Evolutionary conservation across 768 basidiomycete genomes (phyloP).

Genomic region (Daedaleopsis sinensis): DNA sequence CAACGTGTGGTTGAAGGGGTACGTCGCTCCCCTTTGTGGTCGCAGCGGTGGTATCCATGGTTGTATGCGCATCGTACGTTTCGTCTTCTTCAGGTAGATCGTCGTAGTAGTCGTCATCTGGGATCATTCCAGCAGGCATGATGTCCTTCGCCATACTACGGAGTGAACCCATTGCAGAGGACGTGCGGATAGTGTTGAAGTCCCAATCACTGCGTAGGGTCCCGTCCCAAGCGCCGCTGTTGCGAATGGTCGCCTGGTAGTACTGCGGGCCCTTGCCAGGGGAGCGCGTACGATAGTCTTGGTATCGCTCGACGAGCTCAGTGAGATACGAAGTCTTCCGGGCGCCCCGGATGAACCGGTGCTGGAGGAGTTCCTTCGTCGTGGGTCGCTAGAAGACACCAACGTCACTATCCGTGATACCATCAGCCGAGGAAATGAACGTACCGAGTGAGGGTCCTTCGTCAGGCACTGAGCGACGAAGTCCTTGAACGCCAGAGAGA

Average conservation of each 20-base stretch:
- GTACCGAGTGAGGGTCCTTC: slow-evolving; percentile 83
- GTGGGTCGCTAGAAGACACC: slow-evolving; percentile 70
- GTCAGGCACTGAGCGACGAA: slow-evolving; percentile 90
- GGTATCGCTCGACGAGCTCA: slow-evolving; percentile 87
- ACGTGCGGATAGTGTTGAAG: slow-evolving; percentile 83
- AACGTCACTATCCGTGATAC: background rate
- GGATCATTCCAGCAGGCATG: slow-evolving; percentile 55
- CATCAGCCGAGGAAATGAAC: slow-evolving; percentile 24
- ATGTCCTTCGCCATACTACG: slow-evolving; percentile 73
- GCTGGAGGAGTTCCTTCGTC: slow-evolving; percentile 90
- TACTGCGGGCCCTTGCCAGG: slow-evolving; percentile 52
- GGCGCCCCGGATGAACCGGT: slow-evolving; percentile 88
- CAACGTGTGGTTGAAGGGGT: slow-evolving; percentile 24
- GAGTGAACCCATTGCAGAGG: slow-evolving; percentile 77
- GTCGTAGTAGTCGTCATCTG: slow-evolving; percentile 49
- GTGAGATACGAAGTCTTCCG: slow-evolving; percentile 81
- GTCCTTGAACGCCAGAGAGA: slow-evolving; percentile 87
- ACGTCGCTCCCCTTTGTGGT: slow-evolving; percentile 62
- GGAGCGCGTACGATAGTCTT: slow-evolving; percentile 70
- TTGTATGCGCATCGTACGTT: slow-evolving; percentile 38
- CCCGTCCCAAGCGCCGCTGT: slow-evolving; percentile 69
- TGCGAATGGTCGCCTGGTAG: slow-evolving; percentile 60
- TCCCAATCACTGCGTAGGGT: slow-evolving; percentile 95
- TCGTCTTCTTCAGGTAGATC: slow-evolving; percentile 40
- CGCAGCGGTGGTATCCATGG: slow-evolving; percentile 64